Evolutionary conservation across 1,139 yeast genomes (phyloP), one percentile per base, ranked within the genome.

Genomic region (Suhomyces taliae): DNA sequence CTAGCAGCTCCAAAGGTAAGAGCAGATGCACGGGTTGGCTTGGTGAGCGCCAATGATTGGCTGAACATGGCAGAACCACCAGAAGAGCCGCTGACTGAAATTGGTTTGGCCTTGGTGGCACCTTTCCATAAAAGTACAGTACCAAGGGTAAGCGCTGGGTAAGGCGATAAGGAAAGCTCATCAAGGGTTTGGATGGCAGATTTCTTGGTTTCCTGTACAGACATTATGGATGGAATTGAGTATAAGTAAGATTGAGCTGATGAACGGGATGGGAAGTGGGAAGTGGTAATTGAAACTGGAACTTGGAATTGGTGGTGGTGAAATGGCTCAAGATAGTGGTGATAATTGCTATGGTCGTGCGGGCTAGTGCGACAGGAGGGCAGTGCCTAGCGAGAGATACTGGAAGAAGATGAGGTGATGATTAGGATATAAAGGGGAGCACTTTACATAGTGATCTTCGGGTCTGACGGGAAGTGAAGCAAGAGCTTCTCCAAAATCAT

Each of bases 1-100:
- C 82, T 74, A 32, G 91, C 85, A 1, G 81, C 70, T 6, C 95
- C 91, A 49, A 62, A 61, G 8, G 68, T 56, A 39, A 64, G 66
- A 51, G 79, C 72, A 8, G 77, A 65, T 2, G 62, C 56, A 42
- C 61, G 60, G 2, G 78, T 66, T 4, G 80, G 80, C 51, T 65
- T 65, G 8, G 69, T 57, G 9, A 55, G 49, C 2, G 71, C 64
- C 45, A 66, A 53, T 2, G 64, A 49, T 43, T 56, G 60, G 43
- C 66, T 60, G 50, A 69, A 65, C 48, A 55, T 57, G 35, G 60
- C 60, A 8, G 72, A 66, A 24, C 65, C 59, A 1, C 74, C 75
- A 12, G 67, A 60, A 8, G 63, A 50, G 1, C 70, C 72, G 7
- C 43, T 19, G 14, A 46, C 41, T 1, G 51, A 36, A 24, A 53